Base-by-base conservation (phyloP, 163 green algal genomes). In the Scenedesmus sp. region DNA sequence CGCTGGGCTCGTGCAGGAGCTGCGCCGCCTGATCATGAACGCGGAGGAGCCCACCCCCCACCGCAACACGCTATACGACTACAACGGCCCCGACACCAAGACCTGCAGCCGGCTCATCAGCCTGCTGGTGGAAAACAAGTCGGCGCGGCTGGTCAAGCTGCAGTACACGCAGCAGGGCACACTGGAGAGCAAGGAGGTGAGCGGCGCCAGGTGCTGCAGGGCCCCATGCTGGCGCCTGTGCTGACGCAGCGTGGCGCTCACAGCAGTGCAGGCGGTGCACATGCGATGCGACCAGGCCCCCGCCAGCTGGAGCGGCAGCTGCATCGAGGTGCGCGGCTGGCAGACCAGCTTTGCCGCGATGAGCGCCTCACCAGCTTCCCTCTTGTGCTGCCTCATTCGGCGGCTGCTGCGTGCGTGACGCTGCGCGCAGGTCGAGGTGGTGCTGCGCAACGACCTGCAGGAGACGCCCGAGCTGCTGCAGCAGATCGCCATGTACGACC, bases 11-110 rank as follows among this genome's bases (percentile, higher is more conserved):
- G 42, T 37, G 51, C 82, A 90, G 85, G 85, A 90, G 85, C 16
- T 90, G 70, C 70, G 85, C 30, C 43, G 85, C 3, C 35, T 90
- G 44, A 76, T 90, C 70, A 85, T 85, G 85, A 76, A 84, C n/a
- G 70, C 85, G 24, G 85, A 90, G n/a, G 35, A 70, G 85, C 65
- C 85, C 22, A 40, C 49, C 26, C 65, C 70, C 12, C 70, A 72
- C 72, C 65, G 73, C 35, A n/a, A 80, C 37, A 80, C 68, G 26
- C 44, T 83, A 68, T 82, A 83, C 53, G 85, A 82, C 40, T 59
- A 53, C 59, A 70, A 30, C 40, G 85, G 85, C 15, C 85, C 85
- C 9, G 85, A 90, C 46, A 43, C 33, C n/a, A 85, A 85, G 72
- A 90, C 85, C 15, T 90, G 85, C 49, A 44, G 30, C 33, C n/a